Percentiles rank a stretch among this genome's conserved stretches.
phyloP scores from a whole-genome alignment of 108 stramenopile species.

The Skeletonema grethae region DNA sequence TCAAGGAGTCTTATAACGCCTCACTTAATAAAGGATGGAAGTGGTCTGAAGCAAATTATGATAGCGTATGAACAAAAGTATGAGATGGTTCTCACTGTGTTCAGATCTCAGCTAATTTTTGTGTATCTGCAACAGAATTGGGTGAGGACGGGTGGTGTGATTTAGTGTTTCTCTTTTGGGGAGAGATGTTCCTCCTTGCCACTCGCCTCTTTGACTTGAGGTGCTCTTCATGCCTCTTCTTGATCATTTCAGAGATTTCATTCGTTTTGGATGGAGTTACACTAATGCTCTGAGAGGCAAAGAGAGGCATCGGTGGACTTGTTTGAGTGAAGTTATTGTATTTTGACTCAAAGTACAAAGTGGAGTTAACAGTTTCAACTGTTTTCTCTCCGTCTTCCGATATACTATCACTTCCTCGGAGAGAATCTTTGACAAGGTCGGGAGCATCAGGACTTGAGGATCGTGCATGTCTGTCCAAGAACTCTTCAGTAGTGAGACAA shows the following conservation, averaged over 20 bases:
- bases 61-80: neutral
- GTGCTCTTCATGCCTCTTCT: neutral
- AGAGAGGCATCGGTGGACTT: constrained; percentile 14
- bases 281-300: constrained; percentile 6
- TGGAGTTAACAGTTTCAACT: constrained; percentile 21
- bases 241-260: constrained; percentile 6
- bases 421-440: neutral
- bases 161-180: neutral
- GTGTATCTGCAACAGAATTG: neutral
- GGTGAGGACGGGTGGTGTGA: neutral
- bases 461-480: constrained; percentile 6
- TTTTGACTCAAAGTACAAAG: constrained; percentile 25
- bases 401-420: neutral
- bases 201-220: neutral
- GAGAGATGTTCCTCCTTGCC: neutral
- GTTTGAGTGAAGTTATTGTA: constrained; percentile 17
- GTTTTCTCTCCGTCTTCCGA: neutral
- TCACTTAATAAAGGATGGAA: neutral
- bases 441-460: neutral
- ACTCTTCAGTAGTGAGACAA: constrained; percentile 16
- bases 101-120: neutral
- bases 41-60: neutral
- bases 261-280: constrained; percentile 12
- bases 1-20: neutral
- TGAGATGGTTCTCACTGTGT: neutral